Conservation (phyloP, 2,329 filamentous ascomycete species). For the Curvularia spicifera region DNA sequence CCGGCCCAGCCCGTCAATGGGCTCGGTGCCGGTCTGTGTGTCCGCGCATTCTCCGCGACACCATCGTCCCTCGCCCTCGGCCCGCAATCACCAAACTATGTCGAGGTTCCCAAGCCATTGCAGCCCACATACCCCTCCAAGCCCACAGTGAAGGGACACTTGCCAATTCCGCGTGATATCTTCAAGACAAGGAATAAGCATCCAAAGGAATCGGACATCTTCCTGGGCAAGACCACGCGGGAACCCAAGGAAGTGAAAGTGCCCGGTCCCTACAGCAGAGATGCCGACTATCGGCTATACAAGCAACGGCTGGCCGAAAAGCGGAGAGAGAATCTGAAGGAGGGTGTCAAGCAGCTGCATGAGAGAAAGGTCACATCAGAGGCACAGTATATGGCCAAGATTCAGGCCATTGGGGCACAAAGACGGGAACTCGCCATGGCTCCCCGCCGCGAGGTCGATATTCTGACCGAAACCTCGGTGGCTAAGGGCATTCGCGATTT, state of each 20-base stretch:
- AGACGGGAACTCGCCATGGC: conserved; percentile 62
- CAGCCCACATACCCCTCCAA: conserved; percentile 67
- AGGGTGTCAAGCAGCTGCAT: conserved; percentile 74
- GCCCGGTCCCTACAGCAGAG: conserved; percentile 41
- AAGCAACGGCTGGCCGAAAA: conserved; percentile 74
- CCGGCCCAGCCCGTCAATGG: conserved; percentile 23
- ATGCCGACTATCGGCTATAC: conserved; percentile 65
- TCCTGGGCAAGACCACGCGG: conserved; percentile 66
- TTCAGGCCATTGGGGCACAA: conserved; percentile 51
- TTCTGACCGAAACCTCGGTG: conserved; percentile 40
- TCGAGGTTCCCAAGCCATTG: conserved; percentile 78
- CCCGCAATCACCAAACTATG: conserved; percentile 87
- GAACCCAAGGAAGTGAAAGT: conserved; percentile 55
- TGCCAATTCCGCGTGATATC: conserved; percentile 82
- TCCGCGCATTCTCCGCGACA: conserved; percentile 56
- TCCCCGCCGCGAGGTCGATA: conserved; percentile 70
- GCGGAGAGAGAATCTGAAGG: conserved; percentile 73
- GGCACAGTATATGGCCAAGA: conserved; percentile 25
- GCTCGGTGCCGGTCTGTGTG: conserved; percentile 15
- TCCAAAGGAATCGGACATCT: conserved; percentile 65
- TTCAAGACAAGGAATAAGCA: conserved; percentile 60
- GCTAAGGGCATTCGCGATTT: conserved; percentile 44
- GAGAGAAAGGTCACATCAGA: conserved; percentile 43
- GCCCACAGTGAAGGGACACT: conserved; percentile 70
- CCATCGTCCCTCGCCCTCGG: conserved; percentile 61